A percentile compares a stretch with the other conserved stretches of the same genome.
Conservation (phyloP, 805 yeast species). For the Candida stauntonica region DNA sequence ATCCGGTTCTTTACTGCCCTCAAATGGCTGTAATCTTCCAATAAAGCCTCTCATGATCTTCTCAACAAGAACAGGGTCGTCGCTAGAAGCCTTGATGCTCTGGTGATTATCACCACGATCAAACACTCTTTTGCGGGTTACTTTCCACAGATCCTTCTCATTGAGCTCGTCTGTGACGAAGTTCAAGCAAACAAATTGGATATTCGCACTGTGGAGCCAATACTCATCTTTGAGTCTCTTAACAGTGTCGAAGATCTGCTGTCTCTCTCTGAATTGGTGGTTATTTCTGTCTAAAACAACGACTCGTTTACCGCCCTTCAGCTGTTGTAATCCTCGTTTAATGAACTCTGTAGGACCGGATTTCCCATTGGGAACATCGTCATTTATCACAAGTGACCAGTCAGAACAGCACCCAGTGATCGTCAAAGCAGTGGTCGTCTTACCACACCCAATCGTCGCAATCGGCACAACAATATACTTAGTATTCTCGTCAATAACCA, state of each 20-base stretch:
- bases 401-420: constrained; percentile 49
- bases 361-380: constrained; percentile 49
- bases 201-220: constrained; percentile 38
- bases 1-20: constrained; percentile 51
- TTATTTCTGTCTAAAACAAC: constrained; percentile 84
- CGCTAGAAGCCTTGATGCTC: constrained; percentile 53
- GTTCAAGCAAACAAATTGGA: constrained; percentile 64
- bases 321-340: constrained; percentile 37
- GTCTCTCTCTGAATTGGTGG: constrained; percentile 65
- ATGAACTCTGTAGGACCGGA: constrained; percentile 47
- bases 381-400: constrained; percentile 82
- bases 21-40: constrained; percentile 60
- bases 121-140: constrained; percentile 57
- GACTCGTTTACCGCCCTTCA: constrained; percentile 36
- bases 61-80: constrained; percentile 46
- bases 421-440: constrained; percentile 74
- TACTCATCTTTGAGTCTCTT: constrained; percentile 38
- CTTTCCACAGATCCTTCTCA: constrained; percentile 37
- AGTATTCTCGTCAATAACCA: constrained; percentile 33
- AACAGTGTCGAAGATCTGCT: constrained; percentile 55
- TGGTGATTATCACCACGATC: constrained; percentile 86
- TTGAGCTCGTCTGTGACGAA: constrained; percentile 45
- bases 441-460: constrained; percentile 93
- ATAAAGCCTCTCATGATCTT: constrained; percentile 74
- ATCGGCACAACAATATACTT: constrained; percentile 74